Percentiles rank a stretch among this genome's conserved stretches.
These are phyloP conservation scores for Cladosporium sp. DNA, from an alignment of 2,329 filamentous ascomycete species.

Conservation along the genomic window DNA sequence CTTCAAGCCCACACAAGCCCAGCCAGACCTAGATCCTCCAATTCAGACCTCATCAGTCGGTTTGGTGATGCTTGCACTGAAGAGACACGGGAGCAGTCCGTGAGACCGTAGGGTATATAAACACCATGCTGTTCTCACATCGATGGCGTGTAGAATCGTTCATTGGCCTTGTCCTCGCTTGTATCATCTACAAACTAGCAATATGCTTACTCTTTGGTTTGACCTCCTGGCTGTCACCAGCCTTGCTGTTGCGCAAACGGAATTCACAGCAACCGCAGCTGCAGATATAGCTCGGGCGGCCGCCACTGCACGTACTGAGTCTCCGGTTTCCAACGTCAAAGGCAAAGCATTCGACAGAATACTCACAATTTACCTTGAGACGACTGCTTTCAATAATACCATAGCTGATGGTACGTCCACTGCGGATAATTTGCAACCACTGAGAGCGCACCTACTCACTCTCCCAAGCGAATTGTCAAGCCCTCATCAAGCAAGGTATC, in stretches of 20 bases:
- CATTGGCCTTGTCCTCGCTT: no score
- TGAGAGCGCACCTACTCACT: no score
- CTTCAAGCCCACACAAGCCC: no score
- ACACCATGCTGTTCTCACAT: no score
- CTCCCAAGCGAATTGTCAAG: conserved; percentile 1
- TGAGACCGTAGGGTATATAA: no score
- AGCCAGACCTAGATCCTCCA: no score
- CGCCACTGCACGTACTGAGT: conserved; percentile 54
- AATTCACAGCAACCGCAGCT: conserved; percentile 45
- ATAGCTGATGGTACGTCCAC: conserved; percentile 54
- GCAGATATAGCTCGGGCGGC: conserved; percentile 47
- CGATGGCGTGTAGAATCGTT: no score
- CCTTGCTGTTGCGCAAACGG: conserved; percentile 2
- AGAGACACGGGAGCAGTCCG: no score
- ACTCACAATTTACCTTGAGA: conserved; percentile 70
- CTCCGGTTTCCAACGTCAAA: conserved; percentile 60
- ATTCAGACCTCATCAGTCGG: no score
- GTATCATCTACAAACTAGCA: no score
- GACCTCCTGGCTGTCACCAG: neutral
- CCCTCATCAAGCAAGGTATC: conserved; percentile 45
- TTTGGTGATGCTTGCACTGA: no score
- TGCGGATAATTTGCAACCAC: no score
- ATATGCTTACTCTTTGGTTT: neutral
- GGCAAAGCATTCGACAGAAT: conserved; percentile 69
- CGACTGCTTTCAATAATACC: conserved; percentile 62